Conservation (phyloP, 2,329 filamentous ascomycete species). For the Diaporthe ampelina region DNA sequence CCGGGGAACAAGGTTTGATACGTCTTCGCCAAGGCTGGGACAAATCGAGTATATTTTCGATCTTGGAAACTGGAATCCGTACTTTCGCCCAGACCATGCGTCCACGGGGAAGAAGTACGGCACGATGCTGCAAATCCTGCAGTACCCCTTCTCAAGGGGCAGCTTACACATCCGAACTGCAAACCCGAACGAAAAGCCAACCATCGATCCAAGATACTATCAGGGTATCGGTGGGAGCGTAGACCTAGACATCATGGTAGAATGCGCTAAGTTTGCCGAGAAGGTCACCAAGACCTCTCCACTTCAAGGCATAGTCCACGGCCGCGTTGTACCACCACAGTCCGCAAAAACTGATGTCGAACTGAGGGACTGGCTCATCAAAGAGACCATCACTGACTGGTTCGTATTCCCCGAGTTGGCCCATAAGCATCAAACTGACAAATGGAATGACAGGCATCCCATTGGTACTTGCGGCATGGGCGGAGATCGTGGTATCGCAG, state of each 20-base stretch:
- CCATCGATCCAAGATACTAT: constrained; percentile 15
- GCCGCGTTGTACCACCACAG: background rate
- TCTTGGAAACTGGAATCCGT: constrained; percentile 17
- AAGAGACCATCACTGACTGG: constrained; percentile 25
- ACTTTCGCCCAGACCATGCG: background rate
- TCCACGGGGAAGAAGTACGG: constrained; percentile 57
- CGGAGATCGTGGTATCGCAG: constrained; percentile 49
- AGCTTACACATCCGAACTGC: constrained; percentile 58
- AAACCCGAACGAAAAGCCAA: background rate
- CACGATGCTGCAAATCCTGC: constrained; percentile 63
- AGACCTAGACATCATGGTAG: background rate
- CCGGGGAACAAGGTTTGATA: background rate
- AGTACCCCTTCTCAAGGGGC: constrained; percentile 65
- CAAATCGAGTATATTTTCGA: constrained; percentile 26
- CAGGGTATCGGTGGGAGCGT: background rate
- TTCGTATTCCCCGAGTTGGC: background rate
- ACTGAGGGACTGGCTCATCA: background rate
- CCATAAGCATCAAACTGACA: constrained; percentile 32
- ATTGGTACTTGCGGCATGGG: constrained; percentile 61
- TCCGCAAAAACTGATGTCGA: background rate
- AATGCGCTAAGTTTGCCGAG: constrained; percentile 16
- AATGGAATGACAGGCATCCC: constrained; percentile 46
- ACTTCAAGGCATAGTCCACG: constrained; percentile 3
- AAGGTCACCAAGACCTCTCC: constrained; percentile 2
- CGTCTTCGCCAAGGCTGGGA: background rate